Evolutionary conservation across 768 basidiomycete genomes (phyloP), one percentile per base, ranked within the genome.

Genomic region (Epithele typhae): DNA sequence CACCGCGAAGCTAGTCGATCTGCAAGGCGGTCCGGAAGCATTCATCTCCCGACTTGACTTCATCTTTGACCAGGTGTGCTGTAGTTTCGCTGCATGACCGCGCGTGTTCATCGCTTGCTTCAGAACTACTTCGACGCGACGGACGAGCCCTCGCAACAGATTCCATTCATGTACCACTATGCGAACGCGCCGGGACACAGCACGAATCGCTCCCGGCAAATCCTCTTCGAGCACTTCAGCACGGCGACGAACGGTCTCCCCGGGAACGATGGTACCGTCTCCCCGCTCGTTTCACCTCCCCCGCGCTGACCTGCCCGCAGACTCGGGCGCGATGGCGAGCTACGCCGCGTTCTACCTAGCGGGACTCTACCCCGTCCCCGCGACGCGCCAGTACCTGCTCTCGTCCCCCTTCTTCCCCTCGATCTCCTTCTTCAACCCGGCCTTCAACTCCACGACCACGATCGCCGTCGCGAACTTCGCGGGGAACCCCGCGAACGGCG

Each of bases 151-250:
- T 81, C 80, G 3, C 79, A 81, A 53, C 79, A 82, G 53, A 82
- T 84, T 54, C 81, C 81, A 1, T 81, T 74, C 61, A 82, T 82
- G 81, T 82, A 82, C 54, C 81, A 84, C 63, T 84, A 84, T 53
- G 81, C 77, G 2, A 74, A 82, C 58, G 66, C 68, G 2, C 81
- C 82, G 0, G 79, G 79, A 2, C 59, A 76, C 17, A 82, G 79
- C 58, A 79, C 79, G 3, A 76, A 77, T 54, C 63, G 74, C 15
- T 74, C 78, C 24, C 63, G 81, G 22, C 73, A 78, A 55, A 68
- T 76, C n/a, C 75, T 82, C 40, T 70, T 77, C 1, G 59, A 74
- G 46, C 75, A 65, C 57, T 82, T 75, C 68, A 82, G 80, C 53
- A 78, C 76, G 0, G 73, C 79, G 6, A 64, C 63, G 11, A 71